Conservation (phyloP, 495 filamentous ascomycete genomes). For the Neurospora cerealis region DNA sequence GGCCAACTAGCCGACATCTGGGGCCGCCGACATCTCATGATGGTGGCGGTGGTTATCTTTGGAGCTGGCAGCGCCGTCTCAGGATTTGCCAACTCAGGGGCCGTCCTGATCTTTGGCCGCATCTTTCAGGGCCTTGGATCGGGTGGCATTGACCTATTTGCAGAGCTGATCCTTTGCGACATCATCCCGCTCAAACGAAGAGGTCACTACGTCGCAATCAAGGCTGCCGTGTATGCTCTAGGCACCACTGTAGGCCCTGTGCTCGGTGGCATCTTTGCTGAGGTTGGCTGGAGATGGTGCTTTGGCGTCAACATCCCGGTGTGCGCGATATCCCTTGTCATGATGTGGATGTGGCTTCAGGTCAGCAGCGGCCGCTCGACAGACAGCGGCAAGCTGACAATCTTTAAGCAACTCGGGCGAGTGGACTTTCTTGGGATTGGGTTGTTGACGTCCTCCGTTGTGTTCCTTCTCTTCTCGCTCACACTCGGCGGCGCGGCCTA, state of each 20-base stretch:
- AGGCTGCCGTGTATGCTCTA: constrained; percentile 63
- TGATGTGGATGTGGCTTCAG: constrained; percentile 23
- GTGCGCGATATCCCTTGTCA: constrained; percentile 12
- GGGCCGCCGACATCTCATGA: constrained; percentile 37
- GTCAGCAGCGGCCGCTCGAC: constrained; percentile 10
- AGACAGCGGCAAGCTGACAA: background rate
- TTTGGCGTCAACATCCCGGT: constrained; percentile 22
- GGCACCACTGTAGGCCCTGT: constrained; percentile 66
- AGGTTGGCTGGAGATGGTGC: constrained; percentile 21
- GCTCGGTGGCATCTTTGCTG: constrained; percentile 65
- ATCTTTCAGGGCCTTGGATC: constrained; percentile 73
- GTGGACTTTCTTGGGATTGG: constrained; percentile 23
- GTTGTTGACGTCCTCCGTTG: constrained; percentile 20
- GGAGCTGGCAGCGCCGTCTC: constrained; percentile 34
- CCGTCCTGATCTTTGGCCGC: constrained; percentile 63
- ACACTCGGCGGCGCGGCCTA: constrained; percentile 18
- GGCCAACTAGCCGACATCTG: constrained; percentile 40
- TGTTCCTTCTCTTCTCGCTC: constrained; percentile 24
- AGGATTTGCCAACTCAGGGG: constrained; percentile 22
- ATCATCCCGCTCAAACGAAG: constrained; percentile 61
- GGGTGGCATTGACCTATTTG: constrained; percentile 51
- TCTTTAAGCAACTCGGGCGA: constrained; percentile 7
- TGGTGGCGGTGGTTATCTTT: constrained; percentile 31
- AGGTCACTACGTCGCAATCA: constrained; percentile 44
- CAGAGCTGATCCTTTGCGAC: constrained; percentile 47